These are phyloP conservation scores for Claviceps purpurea DNA, from an alignment of 2,329 filamentous ascomycete species.

Conservation along the genomic window DNA sequence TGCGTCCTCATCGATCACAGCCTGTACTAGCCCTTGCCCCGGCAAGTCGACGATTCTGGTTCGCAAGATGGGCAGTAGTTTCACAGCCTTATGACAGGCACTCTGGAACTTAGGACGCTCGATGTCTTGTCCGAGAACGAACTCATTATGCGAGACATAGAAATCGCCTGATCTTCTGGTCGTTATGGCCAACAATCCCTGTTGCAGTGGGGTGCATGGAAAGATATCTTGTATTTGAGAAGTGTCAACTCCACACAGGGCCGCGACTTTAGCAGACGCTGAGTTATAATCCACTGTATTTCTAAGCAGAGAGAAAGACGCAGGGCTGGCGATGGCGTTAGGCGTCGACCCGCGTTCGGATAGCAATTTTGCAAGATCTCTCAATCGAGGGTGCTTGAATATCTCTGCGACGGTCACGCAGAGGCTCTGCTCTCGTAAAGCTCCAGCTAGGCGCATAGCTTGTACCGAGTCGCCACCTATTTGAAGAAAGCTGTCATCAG, in stretches of 20 bases:
- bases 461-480: neutral
- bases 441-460: neutral
- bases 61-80: constrained; percentile 21
- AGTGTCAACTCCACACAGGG: neutral
- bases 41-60: constrained; percentile 32
- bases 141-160: constrained; percentile 17
- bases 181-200: constrained; percentile 24
- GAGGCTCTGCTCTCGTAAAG: neutral
- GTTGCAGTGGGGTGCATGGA: constrained; percentile 25
- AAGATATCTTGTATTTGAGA: neutral
- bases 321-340: neutral
- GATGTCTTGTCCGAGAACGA: constrained; percentile 7
- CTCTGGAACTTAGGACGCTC: constrained; percentile 1
- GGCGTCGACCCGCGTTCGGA: neutral
- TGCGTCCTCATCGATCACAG: constrained; percentile 23
- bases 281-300: neutral
- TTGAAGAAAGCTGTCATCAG: neutral
- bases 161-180: constrained; percentile 15
- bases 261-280: neutral
- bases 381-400: constrained; percentile 6
- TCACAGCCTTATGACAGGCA: constrained; percentile 7
- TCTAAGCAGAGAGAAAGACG: too few species aligned
- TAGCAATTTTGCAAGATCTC: neutral
- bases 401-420: constrained; percentile 3
- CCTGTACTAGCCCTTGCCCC: constrained; percentile 27